phyloP scores from a whole-genome alignment of 305 asterid species.

The Plantago rigida region DNA sequence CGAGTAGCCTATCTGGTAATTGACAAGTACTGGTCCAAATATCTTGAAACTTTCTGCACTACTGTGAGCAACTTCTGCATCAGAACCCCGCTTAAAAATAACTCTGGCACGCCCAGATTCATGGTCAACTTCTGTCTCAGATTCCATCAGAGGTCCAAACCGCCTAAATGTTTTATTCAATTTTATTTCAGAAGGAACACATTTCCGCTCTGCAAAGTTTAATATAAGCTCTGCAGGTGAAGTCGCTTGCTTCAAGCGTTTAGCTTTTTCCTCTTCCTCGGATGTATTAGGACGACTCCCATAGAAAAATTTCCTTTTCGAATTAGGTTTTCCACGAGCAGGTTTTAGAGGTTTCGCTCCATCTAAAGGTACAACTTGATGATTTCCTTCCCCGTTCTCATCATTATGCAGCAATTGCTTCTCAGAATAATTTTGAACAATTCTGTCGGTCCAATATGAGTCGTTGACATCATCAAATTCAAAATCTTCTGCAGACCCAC shows the following conservation, averaged over 20 bases:
- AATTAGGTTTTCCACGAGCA: conserved; percentile 46
- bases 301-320: conserved; percentile 52
- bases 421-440: conserved; percentile 68
- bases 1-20: conserved; percentile 67
- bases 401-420: conserved; percentile 51
- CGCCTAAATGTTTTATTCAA: conserved; percentile 85
- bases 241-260: conserved; percentile 45
- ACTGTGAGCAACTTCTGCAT: conserved; percentile 82
- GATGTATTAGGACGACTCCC: conserved; percentile 32
- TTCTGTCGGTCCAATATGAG: conserved; percentile 91
- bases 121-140: conserved; percentile 75
- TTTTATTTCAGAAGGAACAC: conserved; percentile 63
- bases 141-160: conserved; percentile 82
- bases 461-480: conserved; percentile 86
- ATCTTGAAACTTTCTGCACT: conserved; percentile 67
- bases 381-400: conserved; percentile 36
- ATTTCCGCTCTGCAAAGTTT: conserved; percentile 51
- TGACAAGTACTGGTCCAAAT: conserved; percentile 67
- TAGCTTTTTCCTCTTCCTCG: conserved; percentile 39
- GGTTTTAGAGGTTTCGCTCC: conserved; percentile 39
- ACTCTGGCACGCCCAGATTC: conserved; percentile 68
- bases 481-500: conserved; percentile 62
- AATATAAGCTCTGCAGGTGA: conserved; percentile 80
- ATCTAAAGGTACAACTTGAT: conserved; percentile 28
- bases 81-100: conserved; percentile 77